Base-by-base conservation (phyloP, 75 land plant species). In the Larix kaempferi region DNA sequence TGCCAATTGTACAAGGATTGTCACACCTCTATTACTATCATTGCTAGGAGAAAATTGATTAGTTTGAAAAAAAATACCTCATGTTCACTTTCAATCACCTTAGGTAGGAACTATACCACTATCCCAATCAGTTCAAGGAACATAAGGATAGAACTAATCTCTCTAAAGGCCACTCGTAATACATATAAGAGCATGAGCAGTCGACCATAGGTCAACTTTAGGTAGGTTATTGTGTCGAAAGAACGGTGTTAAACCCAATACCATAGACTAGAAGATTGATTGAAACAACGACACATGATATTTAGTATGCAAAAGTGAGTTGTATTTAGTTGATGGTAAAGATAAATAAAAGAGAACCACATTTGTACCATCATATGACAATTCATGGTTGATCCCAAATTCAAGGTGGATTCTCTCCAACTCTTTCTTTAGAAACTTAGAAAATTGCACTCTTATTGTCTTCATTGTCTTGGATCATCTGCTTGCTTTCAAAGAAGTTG, bases 51-150 rank as follows among this genome's bases (percentile, higher is more conserved):
- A 65, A 87, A 87, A 2, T 77, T 83, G 33, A 87, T 74, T 54
- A 87, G 76, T 56, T 87, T 87, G 83, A 87, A 87, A 25, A 87
- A 81, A 71, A 87, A 84, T 19, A 87, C 88, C 71, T 87, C 76
- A 29, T 85, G 83, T 58, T 81, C 88, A 57, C 78, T 76, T 52
- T 81, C 87, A 59, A 84, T 78, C 22, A 87, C 83, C 78, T 84
- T 87, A 33, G 82, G 88, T n/a, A 87, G 75, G 82, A 87, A 78
- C 39, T 87, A 83, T 55, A 85, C 87, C 59, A 87, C 82, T 56
- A 87, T 77, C 88, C 84, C 88, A 65, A 87, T 78, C 54, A 87
- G 83, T 75, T 87, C 81, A 39, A 84, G 71, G 3, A 80, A 85
- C 67, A 67, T 77, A n/a, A 87, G 44, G 76, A 80, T 52, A 77